Conservation (phyloP, 176 grass and related monocot species). For the Aegilops speltoides region DNA sequence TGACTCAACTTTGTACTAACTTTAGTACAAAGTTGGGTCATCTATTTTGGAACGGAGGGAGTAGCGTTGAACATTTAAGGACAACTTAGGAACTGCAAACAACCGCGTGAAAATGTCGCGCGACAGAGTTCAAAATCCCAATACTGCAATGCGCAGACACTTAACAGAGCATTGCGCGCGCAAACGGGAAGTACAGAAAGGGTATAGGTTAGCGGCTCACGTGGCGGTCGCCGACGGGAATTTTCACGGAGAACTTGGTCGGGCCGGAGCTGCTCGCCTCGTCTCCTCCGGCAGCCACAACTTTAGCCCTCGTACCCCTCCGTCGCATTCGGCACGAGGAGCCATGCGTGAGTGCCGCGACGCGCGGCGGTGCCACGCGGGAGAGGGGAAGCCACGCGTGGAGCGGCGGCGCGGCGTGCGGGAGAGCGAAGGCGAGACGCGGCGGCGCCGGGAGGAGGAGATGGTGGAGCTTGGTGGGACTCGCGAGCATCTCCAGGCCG, state of each 20-base stretch:
- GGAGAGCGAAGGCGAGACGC: constrained; percentile 33
- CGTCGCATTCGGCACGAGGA: constrained; percentile 20
- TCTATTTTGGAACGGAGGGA: too few relatives aligned
- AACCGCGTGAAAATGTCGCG: neutral
- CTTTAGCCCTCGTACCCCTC: neutral
- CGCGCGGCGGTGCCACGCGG: neutral
- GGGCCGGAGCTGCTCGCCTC: constrained; percentile 23
- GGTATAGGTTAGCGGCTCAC: constrained; percentile 30
- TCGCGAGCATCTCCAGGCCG: constrained; percentile 46
- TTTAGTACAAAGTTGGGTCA: too few relatives aligned
- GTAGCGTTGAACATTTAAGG: neutral
- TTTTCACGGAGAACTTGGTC: constrained; percentile 67
- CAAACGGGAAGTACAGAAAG: neutral
- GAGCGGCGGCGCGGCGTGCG: constrained; percentile 21
- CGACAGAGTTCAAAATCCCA: neutral
- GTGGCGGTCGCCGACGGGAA: constrained; percentile 82
- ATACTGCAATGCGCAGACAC: neutral
- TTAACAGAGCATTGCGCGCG: neutral
- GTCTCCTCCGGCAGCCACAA: constrained; percentile 19
- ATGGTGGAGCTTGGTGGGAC: constrained; percentile 39
- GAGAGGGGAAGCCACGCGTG: constrained; percentile 29
- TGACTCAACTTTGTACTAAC: too few relatives aligned
- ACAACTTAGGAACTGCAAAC: neutral
- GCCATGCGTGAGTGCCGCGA: neutral
- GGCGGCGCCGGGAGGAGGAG: constrained; percentile 35